phyloP scores from a whole-genome alignment of 176 grass and related monocot genomes.

The Oropetium thomaeum region DNA sequence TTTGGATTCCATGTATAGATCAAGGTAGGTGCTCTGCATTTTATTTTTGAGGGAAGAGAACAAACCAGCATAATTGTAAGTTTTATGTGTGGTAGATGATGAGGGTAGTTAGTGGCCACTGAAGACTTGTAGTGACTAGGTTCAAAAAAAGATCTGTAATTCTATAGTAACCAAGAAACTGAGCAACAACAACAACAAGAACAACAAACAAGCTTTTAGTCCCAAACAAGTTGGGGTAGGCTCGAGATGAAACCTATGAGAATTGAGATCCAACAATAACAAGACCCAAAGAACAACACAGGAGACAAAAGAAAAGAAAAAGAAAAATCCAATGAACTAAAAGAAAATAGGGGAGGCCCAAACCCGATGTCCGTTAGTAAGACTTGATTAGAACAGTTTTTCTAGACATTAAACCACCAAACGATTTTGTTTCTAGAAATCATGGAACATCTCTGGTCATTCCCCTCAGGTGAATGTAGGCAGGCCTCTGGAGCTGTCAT shows the following conservation, averaged over 20 bases:
- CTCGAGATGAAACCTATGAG: too few relatives aligned
- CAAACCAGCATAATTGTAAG: neutral
- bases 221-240: too few relatives aligned
- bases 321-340: too few relatives aligned
- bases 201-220: too few relatives aligned
- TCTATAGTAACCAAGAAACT: neutral
- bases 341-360: too few relatives aligned
- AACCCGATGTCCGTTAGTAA: neutral
- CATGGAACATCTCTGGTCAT: neutral
- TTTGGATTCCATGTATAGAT: neutral
- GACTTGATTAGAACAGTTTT: neutral
- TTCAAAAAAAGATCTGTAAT: too few relatives aligned
- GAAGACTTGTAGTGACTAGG: too few relatives aligned
- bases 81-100: neutral
- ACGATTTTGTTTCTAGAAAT: neutral
- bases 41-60: neutral
- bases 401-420: neutral
- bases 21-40: neutral
- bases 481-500: neutral
- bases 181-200: neutral
- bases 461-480: neutral
- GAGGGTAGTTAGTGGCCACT: neutral
- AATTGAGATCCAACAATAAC: too few relatives aligned
- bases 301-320: too few relatives aligned
- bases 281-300: too few relatives aligned